Conservation (phyloP, 208 protist species). For the Herpetomonas samuelpessoai region DNA sequence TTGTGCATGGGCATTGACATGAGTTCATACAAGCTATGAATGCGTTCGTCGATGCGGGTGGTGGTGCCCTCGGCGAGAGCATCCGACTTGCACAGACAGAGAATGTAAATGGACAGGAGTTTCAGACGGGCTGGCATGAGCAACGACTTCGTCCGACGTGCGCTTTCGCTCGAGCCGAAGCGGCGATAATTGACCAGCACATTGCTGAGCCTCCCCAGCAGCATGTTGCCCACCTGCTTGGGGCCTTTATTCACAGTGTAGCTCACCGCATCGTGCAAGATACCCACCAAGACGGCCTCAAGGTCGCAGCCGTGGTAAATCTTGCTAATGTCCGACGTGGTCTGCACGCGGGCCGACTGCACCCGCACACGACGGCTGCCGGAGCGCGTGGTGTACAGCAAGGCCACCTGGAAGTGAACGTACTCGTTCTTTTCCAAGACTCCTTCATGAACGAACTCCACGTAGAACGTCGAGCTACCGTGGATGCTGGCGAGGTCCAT, state of each 20-base stretch:
- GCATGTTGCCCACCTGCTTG: constrained; percentile 39
- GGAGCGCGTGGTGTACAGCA: constrained; percentile 91
- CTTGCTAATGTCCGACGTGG: constrained; percentile 38
- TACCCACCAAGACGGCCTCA: constrained; percentile 68
- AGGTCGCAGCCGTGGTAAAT: constrained; percentile 84
- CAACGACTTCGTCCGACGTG: constrained; percentile 50
- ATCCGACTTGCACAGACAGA: constrained; percentile 82
- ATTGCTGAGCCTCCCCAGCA: constrained; percentile 55
- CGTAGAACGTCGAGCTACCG: constrained; percentile 80
- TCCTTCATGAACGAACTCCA: constrained; percentile 91
- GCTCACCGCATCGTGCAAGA: constrained; percentile 46
- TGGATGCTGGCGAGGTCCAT: constrained; percentile 88
- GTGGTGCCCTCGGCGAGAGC: constrained; percentile 73
- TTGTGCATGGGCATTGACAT: constrained; percentile 63
- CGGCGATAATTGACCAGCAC: constrained; percentile 83
- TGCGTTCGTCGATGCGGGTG: constrained; percentile 78
- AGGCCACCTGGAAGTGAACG: constrained; percentile 86
- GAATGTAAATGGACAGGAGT: constrained; percentile 86
- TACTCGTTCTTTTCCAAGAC: constrained; percentile 60
- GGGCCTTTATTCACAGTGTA: constrained; percentile 83
- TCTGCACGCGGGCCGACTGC: constrained; percentile 67
- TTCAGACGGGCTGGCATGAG: constrained; percentile 93
- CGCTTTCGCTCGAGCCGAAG: constrained; percentile 39
- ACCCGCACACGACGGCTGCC: constrained; percentile 90
- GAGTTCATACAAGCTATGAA: constrained; percentile 71